These are phyloP conservation scores for Microthlaspi erraticum DNA, from an alignment of 345 rosid genomes.

Conservation along the genomic window DNA sequence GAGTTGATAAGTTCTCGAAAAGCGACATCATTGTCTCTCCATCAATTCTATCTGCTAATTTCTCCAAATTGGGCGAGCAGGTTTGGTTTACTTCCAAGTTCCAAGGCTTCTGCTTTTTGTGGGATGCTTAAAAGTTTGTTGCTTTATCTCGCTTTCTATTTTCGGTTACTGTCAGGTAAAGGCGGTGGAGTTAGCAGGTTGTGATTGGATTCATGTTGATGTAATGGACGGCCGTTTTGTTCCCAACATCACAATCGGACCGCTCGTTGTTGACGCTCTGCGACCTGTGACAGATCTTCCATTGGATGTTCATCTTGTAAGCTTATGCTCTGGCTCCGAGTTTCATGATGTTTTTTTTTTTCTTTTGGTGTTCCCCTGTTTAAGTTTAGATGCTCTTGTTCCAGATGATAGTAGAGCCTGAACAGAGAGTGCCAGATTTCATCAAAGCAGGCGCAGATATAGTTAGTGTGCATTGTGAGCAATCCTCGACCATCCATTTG, in stretches of 20 bases:
- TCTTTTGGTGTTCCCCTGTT: background rate
- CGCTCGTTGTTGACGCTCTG: constrained; percentile 87
- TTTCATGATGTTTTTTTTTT: constrained; percentile 2
- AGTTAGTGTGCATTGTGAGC: constrained; percentile 92
- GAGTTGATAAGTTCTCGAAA: constrained; percentile 92
- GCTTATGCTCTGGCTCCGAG: constrained; percentile 5
- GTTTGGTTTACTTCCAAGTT: constrained; percentile 39
- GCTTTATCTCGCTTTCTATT: background rate
- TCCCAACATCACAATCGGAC: constrained; percentile 96
- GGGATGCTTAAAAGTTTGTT: background rate
- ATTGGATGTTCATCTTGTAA: constrained; percentile 91
- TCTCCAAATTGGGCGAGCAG: constrained; percentile 88
- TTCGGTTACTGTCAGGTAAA: constrained; percentile 57
- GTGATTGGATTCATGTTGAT: constrained; percentile 98
- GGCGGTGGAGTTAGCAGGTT: constrained; percentile 89
- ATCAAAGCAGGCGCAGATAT: constrained; percentile 97
- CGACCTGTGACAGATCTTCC: constrained; percentile 95
- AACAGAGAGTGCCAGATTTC: constrained; percentile 85
- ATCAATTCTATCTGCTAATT: constrained; percentile 87
- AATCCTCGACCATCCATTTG: constrained; percentile 88
- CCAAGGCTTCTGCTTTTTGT: background rate
- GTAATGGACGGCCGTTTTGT: constrained; percentile 98
- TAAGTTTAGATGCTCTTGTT: constrained; percentile 36
- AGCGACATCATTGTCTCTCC: constrained; percentile 86
- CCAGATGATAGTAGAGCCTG: constrained; percentile 97